Evolutionary conservation across 1,284 basidiomycete genomes (phyloP).

Genomic region (Melampsora larici-populina): DNA sequence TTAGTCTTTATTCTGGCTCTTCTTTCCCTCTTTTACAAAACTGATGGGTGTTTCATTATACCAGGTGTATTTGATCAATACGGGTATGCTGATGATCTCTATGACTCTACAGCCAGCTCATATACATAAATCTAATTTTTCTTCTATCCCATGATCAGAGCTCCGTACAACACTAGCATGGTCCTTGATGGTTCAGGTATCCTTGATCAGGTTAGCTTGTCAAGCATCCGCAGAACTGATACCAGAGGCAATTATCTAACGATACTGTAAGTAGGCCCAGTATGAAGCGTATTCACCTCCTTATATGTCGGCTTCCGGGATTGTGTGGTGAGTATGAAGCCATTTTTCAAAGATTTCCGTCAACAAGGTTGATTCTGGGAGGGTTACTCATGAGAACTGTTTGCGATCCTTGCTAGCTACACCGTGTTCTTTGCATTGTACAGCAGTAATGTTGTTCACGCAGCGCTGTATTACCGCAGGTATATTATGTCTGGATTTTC

Average conservation of each 20-base stretch:
- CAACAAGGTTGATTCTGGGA: slow-evolving; percentile 46
- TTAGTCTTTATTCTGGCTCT: background rate
- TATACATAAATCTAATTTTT: background rate
- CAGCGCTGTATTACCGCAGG: slow-evolving; percentile 56
- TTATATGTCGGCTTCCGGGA: slow-evolving; percentile 45
- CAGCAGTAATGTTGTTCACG: slow-evolving; percentile 55
- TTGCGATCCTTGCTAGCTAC: slow-evolving; percentile 49
- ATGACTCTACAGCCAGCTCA: background rate
- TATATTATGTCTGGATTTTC: slow-evolving; percentile 55
- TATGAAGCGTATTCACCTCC: slow-evolving; percentile 49
- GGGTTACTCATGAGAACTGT: too few relatives aligned
- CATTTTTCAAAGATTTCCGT: slow-evolving; percentile 36
- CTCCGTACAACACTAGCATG: slow-evolving; percentile 22
- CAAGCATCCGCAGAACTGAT: too few relatives aligned
- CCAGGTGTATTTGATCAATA: slow-evolving; percentile 32
- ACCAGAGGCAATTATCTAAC: too few relatives aligned
- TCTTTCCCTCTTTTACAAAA: too few relatives aligned
- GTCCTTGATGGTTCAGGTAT: slow-evolving; percentile 15
- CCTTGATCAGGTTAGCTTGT: slow-evolving; percentile 23
- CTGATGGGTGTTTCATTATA: background rate
- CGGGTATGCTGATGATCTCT: slow-evolving; percentile 11
- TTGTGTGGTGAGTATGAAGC: slow-evolving; percentile 32
- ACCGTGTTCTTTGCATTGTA: slow-evolving; percentile 53
- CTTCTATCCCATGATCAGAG: background rate
- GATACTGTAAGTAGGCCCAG: slow-evolving; percentile 7